phyloP scores from a whole-genome alignment of 1,284 basidiomycete genomes.

The Pisolithus thermaeus region DNA sequence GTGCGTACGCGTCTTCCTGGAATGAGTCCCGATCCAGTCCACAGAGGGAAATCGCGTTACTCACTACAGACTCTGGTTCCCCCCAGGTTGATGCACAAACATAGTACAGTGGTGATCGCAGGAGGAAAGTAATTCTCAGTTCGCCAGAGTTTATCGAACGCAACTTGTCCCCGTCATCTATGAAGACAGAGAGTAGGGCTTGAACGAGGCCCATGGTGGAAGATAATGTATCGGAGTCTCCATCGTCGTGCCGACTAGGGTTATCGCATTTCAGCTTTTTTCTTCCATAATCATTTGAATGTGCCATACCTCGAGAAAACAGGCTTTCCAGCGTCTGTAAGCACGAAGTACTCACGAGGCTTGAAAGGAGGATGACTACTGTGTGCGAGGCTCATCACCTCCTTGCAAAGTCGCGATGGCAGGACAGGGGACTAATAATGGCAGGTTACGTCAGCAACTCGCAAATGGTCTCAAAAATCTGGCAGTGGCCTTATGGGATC shows the following conservation, averaged over 20 bases:
- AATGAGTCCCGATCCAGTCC: constrained; percentile 34
- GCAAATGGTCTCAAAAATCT: no score
- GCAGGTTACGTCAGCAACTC: no score
- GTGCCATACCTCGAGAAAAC: constrained; percentile 71
- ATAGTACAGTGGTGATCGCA: constrained; percentile 86
- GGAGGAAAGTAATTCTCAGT: constrained; percentile 78
- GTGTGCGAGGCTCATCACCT: background rate
- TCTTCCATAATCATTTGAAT: background rate
- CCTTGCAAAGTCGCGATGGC: no score
- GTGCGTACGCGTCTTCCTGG: constrained; percentile 84
- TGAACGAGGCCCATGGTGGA: constrained; percentile 91
- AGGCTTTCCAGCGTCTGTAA: constrained; percentile 94
- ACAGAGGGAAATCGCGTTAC: constrained; percentile 29
- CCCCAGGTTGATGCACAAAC: constrained; percentile 88
- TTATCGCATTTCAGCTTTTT: background rate
- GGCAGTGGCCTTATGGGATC: no score
- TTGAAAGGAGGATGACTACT: constrained; percentile 32
- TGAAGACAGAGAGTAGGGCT: constrained; percentile 88
- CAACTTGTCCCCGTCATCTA: constrained; percentile 80
- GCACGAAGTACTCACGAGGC: constrained; percentile 81
- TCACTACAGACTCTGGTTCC: constrained; percentile 89
- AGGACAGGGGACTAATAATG: no score
- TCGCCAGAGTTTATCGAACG: constrained; percentile 73
- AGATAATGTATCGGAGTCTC: constrained; percentile 60
- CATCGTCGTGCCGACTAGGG: constrained; percentile 44